phyloP scores from a whole-genome alignment of 2,329 filamentous ascomycete species.

The Diplodia mutila region DNA sequence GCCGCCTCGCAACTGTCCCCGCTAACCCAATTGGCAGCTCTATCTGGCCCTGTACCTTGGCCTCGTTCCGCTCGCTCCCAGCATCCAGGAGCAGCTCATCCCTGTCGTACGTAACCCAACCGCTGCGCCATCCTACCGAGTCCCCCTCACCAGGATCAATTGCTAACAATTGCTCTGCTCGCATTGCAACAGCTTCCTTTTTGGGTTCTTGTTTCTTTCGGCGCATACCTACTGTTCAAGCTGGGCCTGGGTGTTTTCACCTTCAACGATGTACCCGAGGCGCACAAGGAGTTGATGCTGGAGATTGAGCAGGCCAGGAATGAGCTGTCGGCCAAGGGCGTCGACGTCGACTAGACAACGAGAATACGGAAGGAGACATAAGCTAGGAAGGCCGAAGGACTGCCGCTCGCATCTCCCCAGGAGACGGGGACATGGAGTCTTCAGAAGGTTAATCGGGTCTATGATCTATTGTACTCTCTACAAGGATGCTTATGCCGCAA shows the following conservation, averaged over 20 bases:
- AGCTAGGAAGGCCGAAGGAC: not conserved
- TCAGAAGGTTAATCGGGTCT: not conserved
- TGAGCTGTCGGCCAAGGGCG: constrained; percentile 74
- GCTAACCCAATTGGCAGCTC: constrained; percentile 59
- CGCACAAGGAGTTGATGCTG: constrained; percentile 83
- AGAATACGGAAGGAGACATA: not conserved
- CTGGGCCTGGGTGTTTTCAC: constrained; percentile 92
- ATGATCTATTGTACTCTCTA: constrained; percentile 12
- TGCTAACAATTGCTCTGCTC: constrained; percentile 8
- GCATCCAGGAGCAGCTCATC: constrained; percentile 82
- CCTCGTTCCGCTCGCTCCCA: constrained; percentile 76
- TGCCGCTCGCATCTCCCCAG: not conserved
- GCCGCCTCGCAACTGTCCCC: constrained; percentile 6
- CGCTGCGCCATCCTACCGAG: not conserved
- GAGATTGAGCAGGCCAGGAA: constrained; percentile 79
- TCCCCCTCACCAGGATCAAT: not conserved
- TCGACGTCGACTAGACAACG: constrained; percentile 69
- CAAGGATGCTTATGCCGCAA: not conserved
- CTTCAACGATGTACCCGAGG: constrained; percentile 93
- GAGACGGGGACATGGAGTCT: not conserved
- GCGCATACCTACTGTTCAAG: constrained; percentile 87
- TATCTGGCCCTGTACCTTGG: constrained; percentile 87
- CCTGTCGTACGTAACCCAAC: constrained; percentile 72
- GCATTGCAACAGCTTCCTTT: constrained; percentile 73
- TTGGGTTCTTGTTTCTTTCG: constrained; percentile 89